A percentile compares a stretch with the other conserved stretches of the same genome.
Conservation (phyloP, 352 stramenopile species). For the Phytopythium boreale region DNA sequence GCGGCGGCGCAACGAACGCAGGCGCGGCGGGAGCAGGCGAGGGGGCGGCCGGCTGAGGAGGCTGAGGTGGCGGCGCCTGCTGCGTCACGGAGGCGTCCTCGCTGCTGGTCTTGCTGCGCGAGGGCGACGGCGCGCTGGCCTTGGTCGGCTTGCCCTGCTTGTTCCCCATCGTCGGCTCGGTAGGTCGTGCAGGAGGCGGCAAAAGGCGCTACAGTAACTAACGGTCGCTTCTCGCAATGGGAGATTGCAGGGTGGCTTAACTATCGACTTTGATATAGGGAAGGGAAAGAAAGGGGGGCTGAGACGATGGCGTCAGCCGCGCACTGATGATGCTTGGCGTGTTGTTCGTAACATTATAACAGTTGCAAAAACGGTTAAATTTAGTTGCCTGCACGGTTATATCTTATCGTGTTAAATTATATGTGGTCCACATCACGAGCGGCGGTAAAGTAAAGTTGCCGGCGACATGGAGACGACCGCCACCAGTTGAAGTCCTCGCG, state of each 20-base stretch:
- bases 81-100: slow-evolving; percentile 2
- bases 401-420: no score
- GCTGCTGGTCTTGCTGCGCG: slow-evolving; percentile 12
- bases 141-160: slow-evolving; percentile 67
- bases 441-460: no score
- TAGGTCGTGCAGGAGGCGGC: background rate
- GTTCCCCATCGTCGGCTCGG: slow-evolving; percentile 48
- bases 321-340: background rate
- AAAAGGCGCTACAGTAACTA: no score
- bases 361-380: no score
- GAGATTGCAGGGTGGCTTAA: no score
- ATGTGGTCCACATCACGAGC: background rate
- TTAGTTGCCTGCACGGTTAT: no score
- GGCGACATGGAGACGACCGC: background rate
- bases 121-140: slow-evolving; percentile 5
- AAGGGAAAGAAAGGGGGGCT: background rate
- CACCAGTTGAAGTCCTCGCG: background rate
- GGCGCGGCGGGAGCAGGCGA: slow-evolving; percentile 3
- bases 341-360: no score
- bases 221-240: no score
- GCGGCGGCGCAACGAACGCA: background rate
- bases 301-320: background rate
- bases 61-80: slow-evolving; percentile 4
- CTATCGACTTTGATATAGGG: background rate
- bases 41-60: background rate